Evolutionary conservation across 2,329 filamentous ascomycete genomes (phyloP).

Genomic region (Aureobasidium subglaciale): DNA sequence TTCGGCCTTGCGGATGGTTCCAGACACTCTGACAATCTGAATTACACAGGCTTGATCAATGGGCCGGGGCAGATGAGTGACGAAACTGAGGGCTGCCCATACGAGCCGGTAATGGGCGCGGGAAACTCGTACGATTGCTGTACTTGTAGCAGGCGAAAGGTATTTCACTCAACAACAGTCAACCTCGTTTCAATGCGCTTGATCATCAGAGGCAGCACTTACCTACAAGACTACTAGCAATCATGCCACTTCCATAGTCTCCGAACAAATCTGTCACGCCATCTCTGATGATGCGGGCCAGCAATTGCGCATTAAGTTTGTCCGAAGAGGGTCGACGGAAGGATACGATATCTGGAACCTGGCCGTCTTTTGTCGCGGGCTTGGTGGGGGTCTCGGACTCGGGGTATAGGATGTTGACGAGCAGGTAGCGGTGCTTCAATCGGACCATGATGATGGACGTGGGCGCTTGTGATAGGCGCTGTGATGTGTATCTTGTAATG

Average conservation of each 20-base stretch:
- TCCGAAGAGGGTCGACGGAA: constrained; percentile 75
- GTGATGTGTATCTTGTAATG: neutral
- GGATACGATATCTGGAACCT: constrained; percentile 55
- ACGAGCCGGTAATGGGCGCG: constrained; percentile 78
- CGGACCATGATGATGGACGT: constrained; percentile 64
- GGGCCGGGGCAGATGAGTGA: constrained; percentile 59
- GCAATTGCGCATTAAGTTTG: constrained; percentile 56
- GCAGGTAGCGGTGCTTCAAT: constrained; percentile 89
- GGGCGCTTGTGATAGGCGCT: neutral
- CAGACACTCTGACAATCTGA: constrained; percentile 77
- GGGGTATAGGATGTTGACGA: constrained; percentile 90
- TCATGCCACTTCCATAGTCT: constrained; percentile 75
- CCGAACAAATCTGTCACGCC: constrained; percentile 71
- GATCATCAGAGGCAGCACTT: constrained; percentile 22
- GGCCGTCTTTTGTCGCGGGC: constrained; percentile 26
- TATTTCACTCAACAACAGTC: constrained; percentile 67
- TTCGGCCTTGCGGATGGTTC: constrained; percentile 87
- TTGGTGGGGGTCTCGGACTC: constrained; percentile 27
- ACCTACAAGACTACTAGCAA: constrained; percentile 65
- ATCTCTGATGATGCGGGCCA: constrained; percentile 63
- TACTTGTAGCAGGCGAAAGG: constrained; percentile 83
- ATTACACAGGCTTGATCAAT: constrained; percentile 65
- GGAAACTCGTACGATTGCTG: constrained; percentile 79
- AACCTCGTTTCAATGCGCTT: neutral
- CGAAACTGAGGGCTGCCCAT: constrained; percentile 82